Conservation (phyloP, 2,329 filamentous ascomycete genomes). For the Colletotrichum sp. region DNA sequence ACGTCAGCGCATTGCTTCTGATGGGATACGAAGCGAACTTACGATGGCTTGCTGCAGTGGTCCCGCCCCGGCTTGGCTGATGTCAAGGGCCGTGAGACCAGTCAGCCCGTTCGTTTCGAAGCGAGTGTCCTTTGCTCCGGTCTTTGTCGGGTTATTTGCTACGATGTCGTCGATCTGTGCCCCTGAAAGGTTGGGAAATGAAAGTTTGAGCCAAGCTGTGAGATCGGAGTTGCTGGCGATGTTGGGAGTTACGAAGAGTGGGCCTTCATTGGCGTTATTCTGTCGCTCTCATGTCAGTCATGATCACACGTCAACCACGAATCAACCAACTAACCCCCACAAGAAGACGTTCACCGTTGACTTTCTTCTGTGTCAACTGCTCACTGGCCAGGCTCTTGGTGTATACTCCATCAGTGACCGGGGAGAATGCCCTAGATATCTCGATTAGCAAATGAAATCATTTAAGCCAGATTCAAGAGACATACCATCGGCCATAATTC, state of each 20-base stretch:
- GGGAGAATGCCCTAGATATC: slow-evolving; percentile 29
- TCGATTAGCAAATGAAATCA: neutral
- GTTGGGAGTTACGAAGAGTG: slow-evolving; percentile 46
- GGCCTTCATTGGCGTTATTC: slow-evolving; percentile 57
- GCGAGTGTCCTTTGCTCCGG: slow-evolving; percentile 8
- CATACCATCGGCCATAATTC: slow-evolving; percentile 25
- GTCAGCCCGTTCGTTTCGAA: slow-evolving; percentile 20
- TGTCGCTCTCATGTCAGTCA: rapidly evolving
- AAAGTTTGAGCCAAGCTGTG: slow-evolving; percentile 37
- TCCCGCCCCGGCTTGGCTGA: slow-evolving; percentile 52
- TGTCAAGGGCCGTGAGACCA: slow-evolving; percentile 31
- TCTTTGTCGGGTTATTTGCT: slow-evolving; percentile 31
- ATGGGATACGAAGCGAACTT: neutral
- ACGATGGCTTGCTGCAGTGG: slow-evolving; percentile 49
- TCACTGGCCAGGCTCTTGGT: slow-evolving; percentile 31
- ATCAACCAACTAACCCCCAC: slow-evolving; percentile 10
- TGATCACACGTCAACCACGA: neutral
- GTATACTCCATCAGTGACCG: slow-evolving; percentile 37
- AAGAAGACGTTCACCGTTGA: slow-evolving; percentile 29
- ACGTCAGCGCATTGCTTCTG: neutral
- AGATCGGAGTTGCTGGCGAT: slow-evolving; percentile 47
- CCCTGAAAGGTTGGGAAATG: slow-evolving; percentile 24
- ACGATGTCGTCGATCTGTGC: slow-evolving; percentile 41
- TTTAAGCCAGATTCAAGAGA: neutral
- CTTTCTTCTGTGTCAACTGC: slow-evolving; percentile 30